Base-by-base conservation (phyloP, 2,329 filamentous ascomycete species). In the Pseudogymnoascus sp. region DNA sequence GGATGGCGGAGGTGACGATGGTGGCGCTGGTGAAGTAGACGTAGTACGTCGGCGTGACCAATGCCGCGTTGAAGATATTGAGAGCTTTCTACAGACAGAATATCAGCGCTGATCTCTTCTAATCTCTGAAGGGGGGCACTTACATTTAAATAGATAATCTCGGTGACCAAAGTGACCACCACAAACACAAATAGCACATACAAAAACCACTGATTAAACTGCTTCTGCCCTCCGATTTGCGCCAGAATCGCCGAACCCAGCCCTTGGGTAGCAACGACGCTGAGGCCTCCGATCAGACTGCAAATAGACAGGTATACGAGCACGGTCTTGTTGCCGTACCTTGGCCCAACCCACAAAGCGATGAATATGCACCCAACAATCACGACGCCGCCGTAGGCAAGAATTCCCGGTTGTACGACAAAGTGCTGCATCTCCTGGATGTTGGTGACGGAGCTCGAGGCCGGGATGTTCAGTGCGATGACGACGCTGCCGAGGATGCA, bases 41-140 rank as follows among this genome's bases (percentile, higher is more conserved):
- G 75, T 99, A 99, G 78, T 99, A 99, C 2, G 95, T 99, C 0
- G 95, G 95, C 0, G 95, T 99, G 65, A 99, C 95, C 68, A 99
- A 83, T 6, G 95, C 93, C 38, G 95, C 95, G 72, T 99, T 97
- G 81, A 93, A 97, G 60, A 99, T 77, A 72, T 99, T 97, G 63
- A 97, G 82, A 5, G 95, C 95, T 97, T 99, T 99, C 93, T 97
- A 76, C 64, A 59, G 19, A n/a, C 0, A 11, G 26, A 16, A 24
- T 16, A 24, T 31, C 14, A n/a, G 8, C 1, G 11, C 21, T 13
- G 11, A 16, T 2, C 37, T 7, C 10, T 33, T 8, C 7, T 7
- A 6, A 6, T 16, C 7, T 29, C 24, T 16, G n/a, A 37, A 5
- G 8, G 38, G 29, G 38, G 29, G 19, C n/a, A 84, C 92, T 82